Evolutionary conservation across 2,329 filamentous ascomycete species (phyloP).

Genomic region (Exophiala sp.): DNA sequence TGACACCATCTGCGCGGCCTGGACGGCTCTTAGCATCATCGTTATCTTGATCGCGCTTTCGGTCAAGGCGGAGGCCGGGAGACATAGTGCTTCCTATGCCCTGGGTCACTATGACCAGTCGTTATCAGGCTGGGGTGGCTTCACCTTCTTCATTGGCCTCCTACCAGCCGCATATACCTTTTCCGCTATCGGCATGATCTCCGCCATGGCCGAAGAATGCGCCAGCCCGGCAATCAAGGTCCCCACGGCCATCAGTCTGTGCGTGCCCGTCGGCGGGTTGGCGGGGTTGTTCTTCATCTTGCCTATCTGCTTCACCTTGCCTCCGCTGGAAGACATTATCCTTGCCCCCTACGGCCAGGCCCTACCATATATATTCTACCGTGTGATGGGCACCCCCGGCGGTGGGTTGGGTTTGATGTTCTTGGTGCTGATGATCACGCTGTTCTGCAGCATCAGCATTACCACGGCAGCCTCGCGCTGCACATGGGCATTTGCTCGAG

Average conservation of each 20-base stretch:
- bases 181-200: conserved; percentile 57
- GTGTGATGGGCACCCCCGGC: conserved; percentile 46
- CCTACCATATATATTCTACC: conserved; percentile 47
- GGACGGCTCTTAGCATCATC: conserved; percentile 52
- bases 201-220: conserved; percentile 58
- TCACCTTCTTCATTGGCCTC: conserved; percentile 59
- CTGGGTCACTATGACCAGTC: conserved; percentile 53
- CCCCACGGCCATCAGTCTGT: conserved; percentile 48
- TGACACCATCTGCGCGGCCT: conserved; percentile 53
- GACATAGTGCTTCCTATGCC: conserved; percentile 48
- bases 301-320: conserved; percentile 49
- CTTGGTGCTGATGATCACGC: conserved; percentile 45
- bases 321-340: conserved; percentile 43
- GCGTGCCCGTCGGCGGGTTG: conserved; percentile 49
- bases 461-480: conserved; percentile 45
- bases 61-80: conserved; percentile 49
- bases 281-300: conserved; percentile 52
- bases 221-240: conserved; percentile 48
- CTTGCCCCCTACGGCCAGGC: conserved; percentile 44
- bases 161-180: conserved; percentile 55
- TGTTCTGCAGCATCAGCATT: conserved; percentile 52
- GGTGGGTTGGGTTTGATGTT: conserved; percentile 46
- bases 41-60: conserved; percentile 54
- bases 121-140: conserved; percentile 53
- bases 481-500: conserved; percentile 68